Conservation (phyloP, 2,329 filamentous ascomycete species). For the Cytospora piceae region DNA sequence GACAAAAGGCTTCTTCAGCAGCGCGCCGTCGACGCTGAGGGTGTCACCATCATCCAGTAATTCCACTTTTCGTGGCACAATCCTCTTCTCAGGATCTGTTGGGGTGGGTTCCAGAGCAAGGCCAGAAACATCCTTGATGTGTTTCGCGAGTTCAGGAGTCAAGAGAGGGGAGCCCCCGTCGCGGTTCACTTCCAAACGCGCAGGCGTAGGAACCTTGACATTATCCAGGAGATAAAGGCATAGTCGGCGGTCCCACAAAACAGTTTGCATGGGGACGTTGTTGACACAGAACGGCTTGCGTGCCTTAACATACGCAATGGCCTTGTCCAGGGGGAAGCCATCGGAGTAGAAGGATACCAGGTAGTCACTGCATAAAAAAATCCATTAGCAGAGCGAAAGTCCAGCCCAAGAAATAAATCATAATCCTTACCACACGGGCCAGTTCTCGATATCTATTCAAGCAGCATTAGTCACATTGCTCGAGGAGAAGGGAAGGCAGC, state of each 20-base stretch:
- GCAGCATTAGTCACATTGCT: conserved; percentile 28
- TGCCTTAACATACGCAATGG: conserved; percentile 90
- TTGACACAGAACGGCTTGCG: conserved; percentile 98
- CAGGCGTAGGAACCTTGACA: conserved; percentile 86
- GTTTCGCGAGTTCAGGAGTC: conserved; percentile 77
- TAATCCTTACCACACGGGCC: conserved; percentile 75
- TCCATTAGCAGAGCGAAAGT: conserved; percentile 31
- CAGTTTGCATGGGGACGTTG: conserved; percentile 94
- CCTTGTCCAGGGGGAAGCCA: conserved; percentile 95
- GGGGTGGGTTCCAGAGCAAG: conserved; percentile 73
- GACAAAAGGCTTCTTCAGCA: conserved; percentile 90
- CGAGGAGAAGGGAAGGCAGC: neutral
- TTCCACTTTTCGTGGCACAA: conserved; percentile 70
- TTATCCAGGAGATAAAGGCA: conserved; percentile 87
- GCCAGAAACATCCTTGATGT: conserved; percentile 80
- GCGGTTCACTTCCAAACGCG: conserved; percentile 85
- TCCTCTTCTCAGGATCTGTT: conserved; percentile 62
- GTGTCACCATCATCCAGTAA: conserved; percentile 89
- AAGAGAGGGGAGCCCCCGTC: conserved; percentile 85
- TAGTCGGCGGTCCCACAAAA: conserved; percentile 92
- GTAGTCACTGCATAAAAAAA: conserved; percentile 66
- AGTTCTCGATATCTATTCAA: conserved; percentile 78
- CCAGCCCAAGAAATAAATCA: neutral
- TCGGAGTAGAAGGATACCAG: conserved; percentile 98
- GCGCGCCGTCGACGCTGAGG: conserved; percentile 80